Conservation (phyloP, 768 basidiomycete genomes). For the Russula emetica region DNA sequence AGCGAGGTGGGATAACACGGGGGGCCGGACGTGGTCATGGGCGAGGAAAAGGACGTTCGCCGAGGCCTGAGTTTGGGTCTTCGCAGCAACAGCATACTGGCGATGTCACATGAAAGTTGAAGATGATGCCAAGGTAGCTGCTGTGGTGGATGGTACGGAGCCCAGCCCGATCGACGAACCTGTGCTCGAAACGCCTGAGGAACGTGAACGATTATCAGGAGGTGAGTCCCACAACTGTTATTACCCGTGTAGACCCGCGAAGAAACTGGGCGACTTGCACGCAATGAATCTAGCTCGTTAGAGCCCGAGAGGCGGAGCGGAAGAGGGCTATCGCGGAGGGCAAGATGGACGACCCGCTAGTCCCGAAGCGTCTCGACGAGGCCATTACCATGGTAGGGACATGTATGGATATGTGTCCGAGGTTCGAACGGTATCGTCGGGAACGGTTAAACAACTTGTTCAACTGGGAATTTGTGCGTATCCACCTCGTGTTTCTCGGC, state of each 20-base stretch:
- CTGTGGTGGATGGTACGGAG: conserved; percentile 33
- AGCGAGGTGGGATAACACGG: conserved; percentile 50
- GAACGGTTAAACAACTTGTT: conserved; percentile 87
- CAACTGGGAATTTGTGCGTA: conserved; percentile 76
- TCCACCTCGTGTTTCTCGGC: conserved; percentile 8
- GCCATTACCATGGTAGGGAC: conserved; percentile 93
- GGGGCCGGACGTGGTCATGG: conserved; percentile 44
- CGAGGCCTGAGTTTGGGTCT: conserved; percentile 28
- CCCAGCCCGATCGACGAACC: conserved; percentile 38
- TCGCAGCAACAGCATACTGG: conserved; percentile 21
- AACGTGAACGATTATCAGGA: conserved; percentile 65
- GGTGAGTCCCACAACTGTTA: conserved; percentile 39
- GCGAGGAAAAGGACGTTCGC: conserved; percentile 39
- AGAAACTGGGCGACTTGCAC: no score
- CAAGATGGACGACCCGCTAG: conserved; percentile 82
- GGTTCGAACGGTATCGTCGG: conserved; percentile 86
- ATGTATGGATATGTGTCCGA: conserved; percentile 91
- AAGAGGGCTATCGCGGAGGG: conserved; percentile 75
- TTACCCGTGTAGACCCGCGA: conserved; percentile 2
- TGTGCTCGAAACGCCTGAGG: conserved; percentile 54
- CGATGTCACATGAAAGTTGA: conserved; percentile 26
- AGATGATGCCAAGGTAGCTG: no score
- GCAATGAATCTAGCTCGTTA: conserved; percentile 48
- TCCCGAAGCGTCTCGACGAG: conserved; percentile 76
- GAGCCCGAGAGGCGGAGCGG: conserved; percentile 65